phyloP scores from a whole-genome alignment of 129 eudicot species.

The Saussurea involucrata region DNA sequence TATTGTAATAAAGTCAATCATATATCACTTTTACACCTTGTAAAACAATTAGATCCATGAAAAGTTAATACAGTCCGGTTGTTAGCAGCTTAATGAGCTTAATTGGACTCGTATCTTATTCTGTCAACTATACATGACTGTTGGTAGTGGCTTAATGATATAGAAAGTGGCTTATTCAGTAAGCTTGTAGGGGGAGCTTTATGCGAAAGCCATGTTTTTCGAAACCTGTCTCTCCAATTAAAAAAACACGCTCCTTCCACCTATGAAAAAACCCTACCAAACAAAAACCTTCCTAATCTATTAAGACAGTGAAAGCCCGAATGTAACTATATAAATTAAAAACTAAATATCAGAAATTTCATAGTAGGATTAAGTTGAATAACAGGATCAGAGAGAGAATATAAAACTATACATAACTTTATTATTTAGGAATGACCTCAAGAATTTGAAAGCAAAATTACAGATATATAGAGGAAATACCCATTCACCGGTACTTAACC shows the following conservation, averaged over 20 bases:
- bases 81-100: too few relatives aligned
- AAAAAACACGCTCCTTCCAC: too few relatives aligned
- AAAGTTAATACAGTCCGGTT: too few relatives aligned
- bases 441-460: neutral
- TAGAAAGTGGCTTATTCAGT: too few relatives aligned
- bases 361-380: neutral
- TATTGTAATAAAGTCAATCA: neutral
- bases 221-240: too few relatives aligned
- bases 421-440: neutral
- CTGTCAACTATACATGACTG: too few relatives aligned
- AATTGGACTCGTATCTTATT: too few relatives aligned
- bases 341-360: neutral
- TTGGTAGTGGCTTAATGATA: too few relatives aligned
- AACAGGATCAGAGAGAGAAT: neutral
- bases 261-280: too few relatives aligned
- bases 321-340: neutral
- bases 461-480: constrained; percentile 37
- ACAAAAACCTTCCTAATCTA: too few relatives aligned
- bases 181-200: too few relatives aligned
- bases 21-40: neutral
- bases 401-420: neutral
- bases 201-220: too few relatives aligned
- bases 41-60: neutral
- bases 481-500: constrained; percentile 84
- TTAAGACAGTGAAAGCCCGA: neutral